A percentile compares a stretch with the other conserved stretches of the same genome.
phyloP scores from a whole-genome alignment of 202 grass and related monocot genomes.

The Bolboschoenoplectus hybrid region DNA sequence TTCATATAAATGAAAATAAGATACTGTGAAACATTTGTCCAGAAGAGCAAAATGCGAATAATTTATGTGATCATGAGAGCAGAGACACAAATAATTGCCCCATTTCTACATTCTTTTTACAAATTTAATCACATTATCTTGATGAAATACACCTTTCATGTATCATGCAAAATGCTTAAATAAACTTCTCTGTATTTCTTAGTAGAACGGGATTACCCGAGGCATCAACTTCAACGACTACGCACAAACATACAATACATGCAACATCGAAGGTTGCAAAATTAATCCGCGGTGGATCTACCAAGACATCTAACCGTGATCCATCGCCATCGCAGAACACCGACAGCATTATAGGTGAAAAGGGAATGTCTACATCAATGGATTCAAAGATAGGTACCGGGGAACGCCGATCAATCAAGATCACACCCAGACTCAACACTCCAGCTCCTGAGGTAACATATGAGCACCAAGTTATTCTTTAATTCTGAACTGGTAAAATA shows the following conservation, averaged over 20 bases:
- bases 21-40: background rate
- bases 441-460: conserved; percentile 42
- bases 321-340: conserved; percentile 46
- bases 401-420: conserved; percentile 59
- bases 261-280: conserved; percentile 57
- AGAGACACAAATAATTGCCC: background rate
- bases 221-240: conserved; percentile 39
- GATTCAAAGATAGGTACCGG: conserved; percentile 53
- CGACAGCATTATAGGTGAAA: conserved; percentile 48
- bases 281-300: conserved; percentile 51
- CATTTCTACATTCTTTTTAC: background rate
- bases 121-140: background rate
- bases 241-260: conserved; percentile 38
- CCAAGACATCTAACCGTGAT: conserved; percentile 43
- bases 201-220: conserved; percentile 51
- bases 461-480: background rate
- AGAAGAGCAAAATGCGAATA: background rate
- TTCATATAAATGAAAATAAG: background rate
- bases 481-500: conserved; percentile 4
- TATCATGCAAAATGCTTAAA: background rate
- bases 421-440: conserved; percentile 36
- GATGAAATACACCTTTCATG: background rate
- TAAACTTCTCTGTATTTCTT: background rate
- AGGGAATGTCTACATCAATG: conserved; percentile 48
- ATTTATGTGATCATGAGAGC: background rate